Evolutionary conservation across 768 basidiomycete genomes (phyloP).

Genomic region (Hebeloma cylindrosporum): DNA sequence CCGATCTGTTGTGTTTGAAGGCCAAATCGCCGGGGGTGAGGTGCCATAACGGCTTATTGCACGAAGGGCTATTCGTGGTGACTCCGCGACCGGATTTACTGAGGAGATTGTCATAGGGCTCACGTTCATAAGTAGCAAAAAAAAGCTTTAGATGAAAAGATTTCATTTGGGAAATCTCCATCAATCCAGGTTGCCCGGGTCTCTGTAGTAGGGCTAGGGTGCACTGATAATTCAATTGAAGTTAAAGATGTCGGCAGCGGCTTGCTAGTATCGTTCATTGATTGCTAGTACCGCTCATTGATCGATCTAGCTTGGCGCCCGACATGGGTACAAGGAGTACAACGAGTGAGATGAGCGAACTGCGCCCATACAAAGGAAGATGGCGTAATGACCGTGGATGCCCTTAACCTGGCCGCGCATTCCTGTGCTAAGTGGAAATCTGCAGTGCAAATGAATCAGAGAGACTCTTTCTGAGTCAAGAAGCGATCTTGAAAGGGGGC

Average conservation of each 20-base stretch:
- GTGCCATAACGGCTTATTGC: constrained; percentile 17
- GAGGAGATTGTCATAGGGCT: constrained; percentile 15
- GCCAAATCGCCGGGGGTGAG: constrained; percentile 11
- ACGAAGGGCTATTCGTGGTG: constrained; percentile 6
- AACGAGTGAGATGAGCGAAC: background rate
- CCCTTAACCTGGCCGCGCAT: too few relatives aligned
- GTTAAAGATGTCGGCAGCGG: constrained; percentile 12
- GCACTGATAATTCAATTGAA: constrained; percentile 8
- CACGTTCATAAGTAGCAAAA: constrained; percentile 24
- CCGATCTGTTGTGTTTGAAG: constrained; percentile 3
- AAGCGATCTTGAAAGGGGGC: too few relatives aligned
- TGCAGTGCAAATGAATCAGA: too few relatives aligned
- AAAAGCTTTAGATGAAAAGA: constrained; percentile 16
- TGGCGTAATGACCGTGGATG: background rate
- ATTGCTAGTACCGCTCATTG: constrained; percentile 6
- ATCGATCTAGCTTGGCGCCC: constrained; percentile 7
- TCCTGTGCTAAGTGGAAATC: too few relatives aligned
- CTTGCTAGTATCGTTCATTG: constrained; percentile 17
- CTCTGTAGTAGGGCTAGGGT: background rate
- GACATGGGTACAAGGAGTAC: constrained; percentile 5
- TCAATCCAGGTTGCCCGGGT: constrained; percentile 16
- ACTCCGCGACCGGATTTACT: constrained; percentile 17
- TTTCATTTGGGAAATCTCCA: constrained; percentile 23
- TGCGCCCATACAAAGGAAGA: background rate
- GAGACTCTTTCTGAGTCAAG: too few relatives aligned